A percentile compares a stretch with the other conserved stretches of the same genome.
phyloP scores from a whole-genome alignment of 2,329 filamentous ascomycete genomes.

The Aspergillus viridinutans region DNA sequence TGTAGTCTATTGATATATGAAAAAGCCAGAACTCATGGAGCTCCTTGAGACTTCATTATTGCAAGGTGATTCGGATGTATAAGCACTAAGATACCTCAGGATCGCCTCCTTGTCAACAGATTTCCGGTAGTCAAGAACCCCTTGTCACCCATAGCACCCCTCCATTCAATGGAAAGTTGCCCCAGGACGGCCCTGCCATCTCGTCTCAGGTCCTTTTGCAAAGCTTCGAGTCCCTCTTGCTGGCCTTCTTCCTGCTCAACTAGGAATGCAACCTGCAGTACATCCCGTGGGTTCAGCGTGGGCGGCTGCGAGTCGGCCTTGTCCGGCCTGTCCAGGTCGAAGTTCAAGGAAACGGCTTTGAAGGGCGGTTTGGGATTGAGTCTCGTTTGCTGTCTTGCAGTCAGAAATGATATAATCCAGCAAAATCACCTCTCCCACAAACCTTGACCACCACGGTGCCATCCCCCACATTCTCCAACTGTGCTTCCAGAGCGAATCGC shows the following conservation, averaged over 20 bases:
- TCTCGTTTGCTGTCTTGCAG: slow-evolving; percentile 39
- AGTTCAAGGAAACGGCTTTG: slow-evolving; percentile 52
- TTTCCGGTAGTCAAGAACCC: slow-evolving; percentile 86
- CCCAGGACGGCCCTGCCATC: slow-evolving; percentile 64
- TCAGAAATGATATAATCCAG: neutral
- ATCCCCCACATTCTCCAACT: slow-evolving; percentile 92
- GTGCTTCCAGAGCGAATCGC: slow-evolving; percentile 79
- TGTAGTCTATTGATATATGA: too few relatives aligned
- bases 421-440: slow-evolving; percentile 15
- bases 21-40: too few relatives aligned
- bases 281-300: slow-evolving; percentile 57
- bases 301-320: slow-evolving; percentile 33
- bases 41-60: neutral
- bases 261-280: slow-evolving; percentile 62
- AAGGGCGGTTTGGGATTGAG: slow-evolving; percentile 52
- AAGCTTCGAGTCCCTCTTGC: slow-evolving; percentile 49
- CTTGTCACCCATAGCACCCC: slow-evolving; percentile 81
- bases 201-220: slow-evolving; percentile 46
- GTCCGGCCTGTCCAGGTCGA: slow-evolving; percentile 44
- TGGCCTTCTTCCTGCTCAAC: slow-evolving; percentile 51
- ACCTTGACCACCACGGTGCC: slow-evolving; percentile 73
- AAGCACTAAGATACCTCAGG: slow-evolving; percentile 12
- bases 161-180: slow-evolving; percentile 81
- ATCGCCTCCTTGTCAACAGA: slow-evolving; percentile 49
- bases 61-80: neutral